phyloP scores from a whole-genome alignment of 768 basidiomycete species.

The Dacryopinax primogenitus region DNA sequence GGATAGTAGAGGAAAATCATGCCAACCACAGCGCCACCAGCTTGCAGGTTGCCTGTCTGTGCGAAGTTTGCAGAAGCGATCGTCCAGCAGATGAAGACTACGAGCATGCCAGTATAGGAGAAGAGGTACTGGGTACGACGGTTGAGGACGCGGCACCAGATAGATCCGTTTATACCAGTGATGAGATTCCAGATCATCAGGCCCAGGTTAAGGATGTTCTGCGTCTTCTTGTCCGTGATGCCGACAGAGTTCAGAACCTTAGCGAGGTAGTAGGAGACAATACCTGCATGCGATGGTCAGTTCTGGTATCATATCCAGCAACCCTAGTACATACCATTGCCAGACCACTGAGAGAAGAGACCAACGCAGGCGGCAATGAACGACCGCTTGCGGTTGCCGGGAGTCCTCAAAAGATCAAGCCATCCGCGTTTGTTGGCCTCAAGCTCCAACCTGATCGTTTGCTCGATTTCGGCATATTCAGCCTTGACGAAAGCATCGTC shows the following conservation, averaged over 20 bases:
- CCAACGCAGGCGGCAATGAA: slow-evolving; percentile 34
- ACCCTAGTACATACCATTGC: neutral
- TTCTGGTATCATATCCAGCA: neutral
- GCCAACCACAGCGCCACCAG: slow-evolving; percentile 41
- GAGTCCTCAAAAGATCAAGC: slow-evolving; percentile 34
- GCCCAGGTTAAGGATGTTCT: slow-evolving; percentile 47
- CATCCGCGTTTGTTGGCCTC: slow-evolving; percentile 38
- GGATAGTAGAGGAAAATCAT: slow-evolving; percentile 48
- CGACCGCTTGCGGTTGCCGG: slow-evolving; percentile 43
- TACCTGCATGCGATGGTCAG: neutral
- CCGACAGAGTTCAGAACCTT: slow-evolving; percentile 43
- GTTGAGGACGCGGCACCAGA: slow-evolving; percentile 37
- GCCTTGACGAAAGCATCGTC: slow-evolving; percentile 44
- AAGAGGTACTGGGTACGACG: slow-evolving; percentile 41
- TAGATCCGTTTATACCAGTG: slow-evolving; percentile 40
- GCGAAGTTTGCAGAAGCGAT: slow-evolving; percentile 12
- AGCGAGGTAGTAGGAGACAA: slow-evolving; percentile 30
- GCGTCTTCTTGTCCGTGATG: slow-evolving; percentile 36
- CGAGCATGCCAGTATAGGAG: slow-evolving; percentile 10
- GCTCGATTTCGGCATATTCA: slow-evolving; percentile 44
- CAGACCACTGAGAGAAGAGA: slow-evolving; percentile 12
- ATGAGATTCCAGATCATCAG: slow-evolving; percentile 44
- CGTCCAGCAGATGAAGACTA: slow-evolving; percentile 33
- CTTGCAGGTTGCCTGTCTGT: slow-evolving; percentile 39
- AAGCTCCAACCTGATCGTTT: slow-evolving; percentile 41